A percentile compares a stretch with the other conserved stretches of the same genome.
phyloP scores from a whole-genome alignment of 78 protist genomes.

The Planoprotostelium fungivorum region DNA sequence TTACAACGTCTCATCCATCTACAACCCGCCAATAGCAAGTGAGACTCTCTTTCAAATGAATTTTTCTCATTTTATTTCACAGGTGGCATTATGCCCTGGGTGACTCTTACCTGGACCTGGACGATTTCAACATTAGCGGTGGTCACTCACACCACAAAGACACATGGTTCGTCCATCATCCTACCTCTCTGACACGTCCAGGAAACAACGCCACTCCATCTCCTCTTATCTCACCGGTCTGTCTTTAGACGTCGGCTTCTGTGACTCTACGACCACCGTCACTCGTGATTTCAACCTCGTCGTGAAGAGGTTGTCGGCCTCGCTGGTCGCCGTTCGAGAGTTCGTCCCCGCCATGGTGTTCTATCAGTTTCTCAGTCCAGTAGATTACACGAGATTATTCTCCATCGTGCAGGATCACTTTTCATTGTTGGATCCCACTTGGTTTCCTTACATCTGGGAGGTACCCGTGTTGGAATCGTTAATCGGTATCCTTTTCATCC shows the following conservation, averaged over 20 bases:
- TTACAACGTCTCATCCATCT: background rate
- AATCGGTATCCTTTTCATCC: background rate
- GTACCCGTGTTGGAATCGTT: background rate
- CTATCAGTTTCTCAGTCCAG: background rate
- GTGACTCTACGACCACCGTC: background rate
- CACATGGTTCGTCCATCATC: too few species aligned
- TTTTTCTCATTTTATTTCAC: background rate
- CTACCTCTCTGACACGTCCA: too few species aligned
- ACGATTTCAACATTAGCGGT: background rate
- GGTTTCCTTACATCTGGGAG: background rate
- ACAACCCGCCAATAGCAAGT: background rate
- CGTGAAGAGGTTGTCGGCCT: background rate
- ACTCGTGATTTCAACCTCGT: background rate
- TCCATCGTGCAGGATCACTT: background rate
- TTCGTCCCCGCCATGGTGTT: background rate
- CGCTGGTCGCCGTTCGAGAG: background rate
- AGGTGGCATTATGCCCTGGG: background rate
- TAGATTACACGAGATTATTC: background rate
- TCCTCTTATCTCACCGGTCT: background rate
- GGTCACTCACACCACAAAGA: background rate
- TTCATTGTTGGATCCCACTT: background rate
- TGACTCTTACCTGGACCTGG: background rate
- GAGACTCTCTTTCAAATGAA: background rate
- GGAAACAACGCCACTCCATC: background rate
- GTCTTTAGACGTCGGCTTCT: background rate